A percentile compares a stretch with the other conserved stretches of the same genome.
Evolutionary conservation across 176 grass and related monocot genomes (phyloP).

Genomic region (Zoysia pacifica): DNA sequence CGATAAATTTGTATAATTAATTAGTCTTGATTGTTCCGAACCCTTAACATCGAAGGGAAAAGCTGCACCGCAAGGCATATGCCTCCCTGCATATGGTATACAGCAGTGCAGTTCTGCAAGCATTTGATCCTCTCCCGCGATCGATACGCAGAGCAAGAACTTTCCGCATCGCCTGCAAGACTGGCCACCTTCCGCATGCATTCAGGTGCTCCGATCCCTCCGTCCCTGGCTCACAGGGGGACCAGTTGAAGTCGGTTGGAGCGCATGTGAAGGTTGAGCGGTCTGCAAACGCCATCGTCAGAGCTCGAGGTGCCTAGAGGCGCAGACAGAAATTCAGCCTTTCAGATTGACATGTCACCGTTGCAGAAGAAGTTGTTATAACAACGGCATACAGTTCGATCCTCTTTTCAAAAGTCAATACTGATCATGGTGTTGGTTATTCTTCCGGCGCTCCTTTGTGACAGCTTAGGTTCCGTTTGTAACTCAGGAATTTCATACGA

Average conservation of each 20-base stretch:
- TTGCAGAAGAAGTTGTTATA: constrained; percentile 20
- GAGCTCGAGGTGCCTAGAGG: neutral
- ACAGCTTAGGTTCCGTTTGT: too few species aligned
- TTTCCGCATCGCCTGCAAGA: constrained; percentile 21
- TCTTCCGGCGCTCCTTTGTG: too few species aligned
- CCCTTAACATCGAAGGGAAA: too few species aligned
- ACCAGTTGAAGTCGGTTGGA: constrained; percentile 17
- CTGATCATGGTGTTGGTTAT: too few species aligned
- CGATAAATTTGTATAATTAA: too few species aligned
- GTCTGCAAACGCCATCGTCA: neutral
- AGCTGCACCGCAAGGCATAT: too few species aligned
- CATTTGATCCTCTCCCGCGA: constrained; percentile 11
- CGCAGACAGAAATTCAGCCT: neutral
- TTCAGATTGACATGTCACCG: neutral
- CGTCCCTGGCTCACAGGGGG: neutral
- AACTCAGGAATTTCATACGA: too few species aligned
- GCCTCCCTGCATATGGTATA: neutral
- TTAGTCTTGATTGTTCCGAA: too few species aligned
- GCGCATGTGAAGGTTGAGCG: constrained; percentile 40
- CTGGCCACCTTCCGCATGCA: constrained; percentile 22
- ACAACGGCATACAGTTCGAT: neutral
- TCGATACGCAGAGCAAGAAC: neutral
- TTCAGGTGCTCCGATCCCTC: neutral
- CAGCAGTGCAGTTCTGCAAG: neutral
- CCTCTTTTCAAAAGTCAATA: constrained; percentile 25